Base-by-base conservation (phyloP, 331 rosid genomes). In the Acacia concinna region DNA sequence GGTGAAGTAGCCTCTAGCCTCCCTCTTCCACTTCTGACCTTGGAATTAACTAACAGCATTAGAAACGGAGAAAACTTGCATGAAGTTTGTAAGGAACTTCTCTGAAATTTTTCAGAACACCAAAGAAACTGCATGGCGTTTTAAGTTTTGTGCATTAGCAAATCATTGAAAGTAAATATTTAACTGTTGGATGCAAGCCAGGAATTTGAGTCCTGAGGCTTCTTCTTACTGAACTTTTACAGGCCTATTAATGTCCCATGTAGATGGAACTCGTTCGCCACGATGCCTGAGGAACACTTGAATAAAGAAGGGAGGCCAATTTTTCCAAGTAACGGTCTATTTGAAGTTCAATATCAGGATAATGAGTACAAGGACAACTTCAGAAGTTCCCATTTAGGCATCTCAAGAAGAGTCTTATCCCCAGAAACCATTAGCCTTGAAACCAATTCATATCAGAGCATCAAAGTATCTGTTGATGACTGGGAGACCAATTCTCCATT, bases 181-280 rank as follows among this genome's bases (percentile, higher is more conserved):
- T 71, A 28, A 21, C 30, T 9, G 12, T 20, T 69, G 51, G 25
- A 68, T 75, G 71, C 23, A 46, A 37, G 40, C 62, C 71, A 38
- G 49, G 56, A 44, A 71, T 65, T 69, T 41, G 51, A 49, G 23
- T 83, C 44, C 77, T 73, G 78, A 66, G 68, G 28, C 17, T 75
- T 23, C 31, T 71, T 80, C 37, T 75, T 41, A 17, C 63, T 82
- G 76, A 75, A 84, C 80, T 60, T 60, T 60, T 23, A 65, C 90
- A 89, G 97, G 89, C 95, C 95, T 67, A 83, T 85, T 47, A 89
- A 86, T 84, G 86, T 86, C 60, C 86, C 90, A 81, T 80, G 83
- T 79, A 87, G 89, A 85, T 88, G 93, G 93, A 88, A 85, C 81
- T 89, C 94, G 23, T 74, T 84, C 59, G 74, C 79, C 8, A 62